Percentiles rank a stretch among this genome's conserved stretches.
These are phyloP conservation scores for Tetrahymena elliotti DNA, from an alignment of 73 alveolate genomes.

Conservation along the genomic window DNA sequence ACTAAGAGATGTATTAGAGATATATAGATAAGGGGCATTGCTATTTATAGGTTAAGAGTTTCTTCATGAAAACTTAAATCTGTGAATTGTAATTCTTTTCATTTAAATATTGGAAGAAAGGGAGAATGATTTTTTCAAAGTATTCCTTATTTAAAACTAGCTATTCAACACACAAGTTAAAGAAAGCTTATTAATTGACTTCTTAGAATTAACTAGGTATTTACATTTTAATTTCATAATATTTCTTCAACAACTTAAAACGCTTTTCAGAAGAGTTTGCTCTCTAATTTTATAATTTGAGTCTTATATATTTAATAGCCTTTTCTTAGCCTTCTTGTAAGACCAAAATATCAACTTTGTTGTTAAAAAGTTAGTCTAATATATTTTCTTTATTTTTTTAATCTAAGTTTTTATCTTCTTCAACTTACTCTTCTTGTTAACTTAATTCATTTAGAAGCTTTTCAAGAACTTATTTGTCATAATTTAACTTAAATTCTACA, in stretches of 20 bases:
- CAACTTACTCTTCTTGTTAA: background rate
- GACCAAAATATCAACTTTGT: background rate
- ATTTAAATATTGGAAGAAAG: background rate
- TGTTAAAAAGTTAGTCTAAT: background rate
- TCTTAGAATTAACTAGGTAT: background rate
- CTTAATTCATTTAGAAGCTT: background rate
- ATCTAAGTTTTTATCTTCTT: background rate
- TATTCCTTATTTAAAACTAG: background rate
- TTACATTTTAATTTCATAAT: background rate
- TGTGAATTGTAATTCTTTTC: background rate
- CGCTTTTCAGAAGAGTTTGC: background rate
- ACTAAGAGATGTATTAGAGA: background rate
- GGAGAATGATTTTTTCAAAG: background rate
- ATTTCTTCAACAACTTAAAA: background rate
- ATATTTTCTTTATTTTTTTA: background rate
- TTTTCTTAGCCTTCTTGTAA: background rate
- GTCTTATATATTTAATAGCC: background rate
- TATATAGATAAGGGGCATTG: background rate
- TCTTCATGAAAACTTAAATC: background rate
- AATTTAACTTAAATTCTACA: background rate
- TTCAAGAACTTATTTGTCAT: background rate
- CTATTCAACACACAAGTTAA: background rate
- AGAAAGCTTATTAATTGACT: background rate
- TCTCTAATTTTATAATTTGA: background rate
- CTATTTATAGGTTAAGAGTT: background rate